These are phyloP conservation scores for Candida adriatica DNA, from an alignment of 805 yeast genomes.

Conservation along the genomic window DNA sequence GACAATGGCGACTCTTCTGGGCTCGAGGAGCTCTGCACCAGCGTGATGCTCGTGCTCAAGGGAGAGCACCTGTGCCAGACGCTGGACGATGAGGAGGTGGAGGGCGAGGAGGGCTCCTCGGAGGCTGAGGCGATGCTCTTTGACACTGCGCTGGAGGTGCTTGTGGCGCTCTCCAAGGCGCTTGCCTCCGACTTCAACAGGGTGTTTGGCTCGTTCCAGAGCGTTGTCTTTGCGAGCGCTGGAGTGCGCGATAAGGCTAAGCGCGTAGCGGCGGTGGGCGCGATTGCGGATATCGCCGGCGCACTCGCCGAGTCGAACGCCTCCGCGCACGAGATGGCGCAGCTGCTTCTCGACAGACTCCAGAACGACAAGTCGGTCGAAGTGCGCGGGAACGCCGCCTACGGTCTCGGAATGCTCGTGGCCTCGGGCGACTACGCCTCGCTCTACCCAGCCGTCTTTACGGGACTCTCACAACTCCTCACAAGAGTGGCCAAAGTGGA, in stretches of 20 bases:
- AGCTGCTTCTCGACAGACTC: conserved; percentile 61
- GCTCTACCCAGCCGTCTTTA: conserved; percentile 62
- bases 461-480: conserved; percentile 61
- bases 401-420: conserved; percentile 80
- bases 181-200: conserved; percentile 72
- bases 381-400: conserved; percentile 92
- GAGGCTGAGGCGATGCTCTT: conserved; percentile 62
- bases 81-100: conserved; percentile 54
- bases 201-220: conserved; percentile 68
- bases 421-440: conserved; percentile 41
- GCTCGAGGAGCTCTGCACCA: conserved; percentile 64
- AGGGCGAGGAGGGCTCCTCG: conserved; percentile 48
- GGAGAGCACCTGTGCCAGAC: conserved; percentile 82
- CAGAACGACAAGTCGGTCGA: conserved; percentile 73
- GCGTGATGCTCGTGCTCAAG: conserved; percentile 65
- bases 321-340: conserved; percentile 61
- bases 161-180: conserved; percentile 69
- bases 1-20: conserved; percentile 50
- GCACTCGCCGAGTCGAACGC: conserved; percentile 66
- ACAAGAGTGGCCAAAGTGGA: conserved; percentile 51
- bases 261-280: conserved; percentile 81
- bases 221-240: conserved; percentile 48
- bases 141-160: conserved; percentile 81
- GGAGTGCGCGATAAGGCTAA: conserved; percentile 60
- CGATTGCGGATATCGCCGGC: conserved; percentile 80